Evolutionary conservation across 192 early-diverging fungal genomes (phyloP).

Genomic region (Obelidium mucronatum): DNA sequence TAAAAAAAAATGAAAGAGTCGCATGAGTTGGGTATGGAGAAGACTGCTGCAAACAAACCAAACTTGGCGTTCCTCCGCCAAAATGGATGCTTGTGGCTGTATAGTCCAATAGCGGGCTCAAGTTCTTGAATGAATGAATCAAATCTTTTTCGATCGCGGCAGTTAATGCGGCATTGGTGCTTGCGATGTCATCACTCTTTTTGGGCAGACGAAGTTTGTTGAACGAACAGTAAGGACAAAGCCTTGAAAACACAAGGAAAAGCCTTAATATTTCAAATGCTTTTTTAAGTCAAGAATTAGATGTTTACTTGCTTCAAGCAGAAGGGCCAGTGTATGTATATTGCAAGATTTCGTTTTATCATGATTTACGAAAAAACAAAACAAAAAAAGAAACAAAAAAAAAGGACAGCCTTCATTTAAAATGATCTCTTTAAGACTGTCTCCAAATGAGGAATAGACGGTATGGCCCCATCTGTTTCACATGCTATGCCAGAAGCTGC

Average conservation of each 20-base stretch:
- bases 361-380: too few species aligned
- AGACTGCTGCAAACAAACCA: too few species aligned
- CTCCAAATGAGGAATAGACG: conserved; percentile 62
- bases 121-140: background rate
- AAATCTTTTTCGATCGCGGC: conserved; percentile 11
- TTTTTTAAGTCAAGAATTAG: too few species aligned
- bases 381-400: too few species aligned
- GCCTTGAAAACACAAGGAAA: too few species aligned
- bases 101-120: background rate
- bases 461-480: conserved; percentile 70
- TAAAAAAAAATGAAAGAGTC: too few species aligned
- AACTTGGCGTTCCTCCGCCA: conserved; percentile 65
- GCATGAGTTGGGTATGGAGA: too few species aligned
- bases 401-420: background rate
- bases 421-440: conserved; percentile 32
- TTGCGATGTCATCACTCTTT: too few species aligned
- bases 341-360: conserved; percentile 8
- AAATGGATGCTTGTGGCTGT: conserved; percentile 48
- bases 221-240: conserved; percentile 64
- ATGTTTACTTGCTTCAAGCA: conserved; percentile 52
- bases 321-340: conserved; percentile 69
- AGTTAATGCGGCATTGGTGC: background rate
- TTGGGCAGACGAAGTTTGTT: conserved; percentile 44
- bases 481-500: conserved; percentile 74
- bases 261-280: too few species aligned